Evolutionary conservation across 192 early-diverging fungal genomes (phyloP).

Genomic region (Cladochytrium replicatum): DNA sequence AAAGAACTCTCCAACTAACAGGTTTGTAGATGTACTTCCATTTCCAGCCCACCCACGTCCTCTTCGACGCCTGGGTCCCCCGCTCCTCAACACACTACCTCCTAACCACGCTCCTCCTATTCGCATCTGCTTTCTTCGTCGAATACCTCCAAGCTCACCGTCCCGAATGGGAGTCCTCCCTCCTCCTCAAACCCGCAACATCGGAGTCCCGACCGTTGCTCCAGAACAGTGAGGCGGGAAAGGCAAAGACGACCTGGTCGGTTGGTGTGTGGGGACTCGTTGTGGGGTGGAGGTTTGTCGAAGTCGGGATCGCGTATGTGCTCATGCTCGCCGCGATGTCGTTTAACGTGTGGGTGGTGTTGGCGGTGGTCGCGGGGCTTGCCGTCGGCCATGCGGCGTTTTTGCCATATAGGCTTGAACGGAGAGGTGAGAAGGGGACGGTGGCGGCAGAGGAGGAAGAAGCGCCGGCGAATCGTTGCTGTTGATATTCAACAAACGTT

Average conservation of each 20-base stretch:
- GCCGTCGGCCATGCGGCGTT: no score
- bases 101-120: slow-evolving; percentile 32
- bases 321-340: slow-evolving; percentile 54
- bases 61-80: slow-evolving; percentile 41
- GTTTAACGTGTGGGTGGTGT: slow-evolving; percentile 45
- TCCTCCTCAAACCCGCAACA: slow-evolving; percentile 1
- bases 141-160: slow-evolving; percentile 21
- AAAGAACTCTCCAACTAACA: no score
- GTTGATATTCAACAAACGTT: no score
- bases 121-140: slow-evolving; percentile 26
- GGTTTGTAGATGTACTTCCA: no score
- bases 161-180: slow-evolving; percentile 8
- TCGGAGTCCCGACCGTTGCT: no score
- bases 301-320: slow-evolving; percentile 34
- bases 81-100: slow-evolving; percentile 25
- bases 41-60: slow-evolving; percentile 24
- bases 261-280: no score
- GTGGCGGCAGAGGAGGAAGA: no score
- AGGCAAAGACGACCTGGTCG: no score
- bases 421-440: no score
- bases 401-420: no score
- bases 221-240: no score
- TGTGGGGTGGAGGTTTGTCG: slow-evolving; percentile 10
- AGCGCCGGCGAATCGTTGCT: no score
- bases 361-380: slow-evolving; percentile 39